Percentiles rank a stretch among this genome's conserved stretches.
These are phyloP conservation scores for Cytospora piceae DNA, from an alignment of 2,329 filamentous ascomycete genomes.

Conservation along the genomic window DNA sequence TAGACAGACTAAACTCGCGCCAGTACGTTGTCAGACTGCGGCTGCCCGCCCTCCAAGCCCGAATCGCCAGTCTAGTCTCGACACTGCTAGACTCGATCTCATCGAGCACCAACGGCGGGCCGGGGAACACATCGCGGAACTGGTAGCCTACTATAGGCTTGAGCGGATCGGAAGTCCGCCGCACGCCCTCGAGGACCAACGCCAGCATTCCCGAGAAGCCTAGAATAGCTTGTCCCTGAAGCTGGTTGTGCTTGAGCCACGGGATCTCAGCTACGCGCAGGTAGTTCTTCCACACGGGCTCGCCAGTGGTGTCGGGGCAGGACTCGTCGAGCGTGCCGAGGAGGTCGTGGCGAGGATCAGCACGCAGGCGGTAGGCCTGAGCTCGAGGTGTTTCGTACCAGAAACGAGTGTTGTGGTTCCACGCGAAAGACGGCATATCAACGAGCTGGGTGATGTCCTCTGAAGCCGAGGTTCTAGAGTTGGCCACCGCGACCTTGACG, in stretches of 20 bases:
- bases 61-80: constrained; percentile 16
- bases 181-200: constrained; percentile 8
- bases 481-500: constrained; percentile 17
- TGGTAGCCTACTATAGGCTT: constrained; percentile 12
- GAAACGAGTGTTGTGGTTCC: constrained; percentile 49
- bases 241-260: constrained; percentile 44
- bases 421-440: constrained; percentile 50
- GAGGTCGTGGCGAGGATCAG: constrained; percentile 18
- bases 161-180: constrained; percentile 13
- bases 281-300: constrained; percentile 28
- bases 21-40: constrained; percentile 18
- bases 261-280: constrained; percentile 16
- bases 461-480: constrained; percentile 20
- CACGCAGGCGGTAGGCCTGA: constrained; percentile 17
- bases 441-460: constrained; percentile 34
- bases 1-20: constrained; percentile 18
- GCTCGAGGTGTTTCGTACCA: constrained; percentile 43
- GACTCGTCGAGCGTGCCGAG: constrained; percentile 21
- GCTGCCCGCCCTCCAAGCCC: constrained; percentile 4
- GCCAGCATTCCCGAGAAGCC: constrained; percentile 18
- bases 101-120: constrained; percentile 10
- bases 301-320: constrained; percentile 26
- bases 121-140: constrained; percentile 20
- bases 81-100: constrained; percentile 16
- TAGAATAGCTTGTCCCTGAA: constrained; percentile 7